Evolutionary conservation across 345 rosid genomes (phyloP), one percentile per base, ranked within the genome.

Genomic region (Xanthoceras sorbifolium): DNA sequence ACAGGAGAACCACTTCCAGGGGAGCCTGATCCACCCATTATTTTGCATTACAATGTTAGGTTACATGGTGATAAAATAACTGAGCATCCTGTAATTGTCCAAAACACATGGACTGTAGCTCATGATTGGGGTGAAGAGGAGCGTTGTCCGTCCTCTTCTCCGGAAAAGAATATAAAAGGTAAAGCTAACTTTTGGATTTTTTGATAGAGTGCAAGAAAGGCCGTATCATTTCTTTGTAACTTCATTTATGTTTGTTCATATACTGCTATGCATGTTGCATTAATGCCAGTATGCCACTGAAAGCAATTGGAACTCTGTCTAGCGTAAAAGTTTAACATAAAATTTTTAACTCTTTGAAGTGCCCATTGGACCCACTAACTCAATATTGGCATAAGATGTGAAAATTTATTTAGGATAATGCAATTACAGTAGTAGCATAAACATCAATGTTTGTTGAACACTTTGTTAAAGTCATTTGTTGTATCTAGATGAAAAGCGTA

Each of bases 51-150:
- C 82, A 97, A 92, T 82, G 97, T 92, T 38, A 92, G 99, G 91
- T 95, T 94, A 71, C 93, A 86, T 69, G 99, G 98, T 25, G 99
- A 96, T 86, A 94, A 91, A 86, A 75, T 88, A 65, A 96, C 99
- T 54, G 98, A 96, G 80, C 92, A 96, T 78, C 97, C 99, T 78
- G 98, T 94, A 38, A 96, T 96, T 75, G 98, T 96, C 76, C 99
- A 92, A 82, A 96, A 96, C 82, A 93, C 97, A 42, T 96, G 99
- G 99, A 96, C 91, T 57, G 84, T 79, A 72, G 89, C 92, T 84
- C 97, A 84, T 85, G 98, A 94, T 72, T 96, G 99, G 99, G 99
- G 97, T 28, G 89, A 82, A 34, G 99, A 96, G 90, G 98, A 91
- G 80, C 98, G 99, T 0, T 96, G 99, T 81, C 99, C 99, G 9